Base-by-base conservation (phyloP, 345 rosid species). In the Eucalyptus microcorys region DNA sequence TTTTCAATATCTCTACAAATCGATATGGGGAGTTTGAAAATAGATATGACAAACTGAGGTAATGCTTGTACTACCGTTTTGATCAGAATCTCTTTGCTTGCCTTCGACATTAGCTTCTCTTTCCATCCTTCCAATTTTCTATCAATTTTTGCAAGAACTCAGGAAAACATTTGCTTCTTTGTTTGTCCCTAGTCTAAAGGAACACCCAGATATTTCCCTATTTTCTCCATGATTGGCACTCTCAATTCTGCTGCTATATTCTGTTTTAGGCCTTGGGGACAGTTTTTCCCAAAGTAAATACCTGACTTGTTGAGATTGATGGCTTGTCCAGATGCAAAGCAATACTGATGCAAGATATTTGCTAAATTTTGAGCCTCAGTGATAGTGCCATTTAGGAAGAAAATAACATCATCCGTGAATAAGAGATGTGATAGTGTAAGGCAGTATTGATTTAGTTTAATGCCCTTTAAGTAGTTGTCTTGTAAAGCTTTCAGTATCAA, bases 151-250 rank as follows among this genome's bases (percentile, higher is more conserved):
- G 68, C 34, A 27, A 27, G 15, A 59, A 59, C 14, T 27, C 3
- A 13, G 2, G 68, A 30, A 59, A 27, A 59, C 4, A 59, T 27
- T n/a, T 59, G 8, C n/a, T 27, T 59, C n/a, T 27, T 59, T 27
- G 32, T 59, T 12, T 27, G 68, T 27, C 68, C 68, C 8, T 0
- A 59, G 2, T 59, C 32, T 0, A 16, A 57, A 26, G 64, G n/a
- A 57, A 57, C 27, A 26, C 14, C n/a, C 0, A 2, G 3, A 26
- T 10, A 57, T 57, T 57, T 57, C 8, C 64, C 0, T 4, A 0
- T 57, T 57, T 57, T 57, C 64, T 57, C 64, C 30, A 57, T 57
- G 6, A 10, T 26, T 26, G n/a, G 7, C 27, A 57, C n/a, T 57
- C 64, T 26, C 12, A 57, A 26, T 57, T 26, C 7, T 0, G 14